phyloP scores from a whole-genome alignment of 257 asterid genomes.

The Nicotiana attenuata region DNA sequence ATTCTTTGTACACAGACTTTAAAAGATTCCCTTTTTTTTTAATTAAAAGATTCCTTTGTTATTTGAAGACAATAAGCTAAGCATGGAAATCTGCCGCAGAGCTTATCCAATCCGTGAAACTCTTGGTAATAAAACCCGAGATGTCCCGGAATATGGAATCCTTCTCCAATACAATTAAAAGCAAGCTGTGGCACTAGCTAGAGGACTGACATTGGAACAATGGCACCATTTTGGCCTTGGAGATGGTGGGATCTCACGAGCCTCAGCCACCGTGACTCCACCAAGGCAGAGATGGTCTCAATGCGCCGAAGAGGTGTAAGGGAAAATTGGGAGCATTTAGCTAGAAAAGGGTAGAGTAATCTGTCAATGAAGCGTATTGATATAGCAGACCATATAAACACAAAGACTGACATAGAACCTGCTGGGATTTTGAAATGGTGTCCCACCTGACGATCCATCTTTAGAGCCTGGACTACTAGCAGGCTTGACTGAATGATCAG shows the following conservation, averaged over 20 bases:
- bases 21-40: not conserved
- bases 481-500: conserved; percentile 34
- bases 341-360: conserved; percentile 30
- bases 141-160: conserved; percentile 23
- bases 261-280: conserved; percentile 7
- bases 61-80: not conserved
- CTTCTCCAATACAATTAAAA: conserved; percentile 19
- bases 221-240: not conserved
- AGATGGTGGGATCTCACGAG: not conserved
- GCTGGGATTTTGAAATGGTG: conserved; percentile 30
- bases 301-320: conserved; percentile 6
- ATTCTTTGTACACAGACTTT: not conserved
- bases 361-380: conserved; percentile 15
- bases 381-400: conserved; percentile 21
- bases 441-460: conserved; percentile 32
- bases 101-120: conserved; percentile 8
- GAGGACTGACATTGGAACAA: conserved; percentile 12
- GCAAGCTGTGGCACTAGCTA: conserved; percentile 17
- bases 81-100: not conserved
- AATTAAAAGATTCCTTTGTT: not conserved
- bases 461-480: conserved; percentile 35
- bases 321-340: not conserved
- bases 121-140: conserved; percentile 19
- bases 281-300: conserved; percentile 11
- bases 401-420: conserved; percentile 28